phyloP scores from a whole-genome alignment of 2,329 filamentous ascomycete genomes.

The Aphanocladium album region DNA sequence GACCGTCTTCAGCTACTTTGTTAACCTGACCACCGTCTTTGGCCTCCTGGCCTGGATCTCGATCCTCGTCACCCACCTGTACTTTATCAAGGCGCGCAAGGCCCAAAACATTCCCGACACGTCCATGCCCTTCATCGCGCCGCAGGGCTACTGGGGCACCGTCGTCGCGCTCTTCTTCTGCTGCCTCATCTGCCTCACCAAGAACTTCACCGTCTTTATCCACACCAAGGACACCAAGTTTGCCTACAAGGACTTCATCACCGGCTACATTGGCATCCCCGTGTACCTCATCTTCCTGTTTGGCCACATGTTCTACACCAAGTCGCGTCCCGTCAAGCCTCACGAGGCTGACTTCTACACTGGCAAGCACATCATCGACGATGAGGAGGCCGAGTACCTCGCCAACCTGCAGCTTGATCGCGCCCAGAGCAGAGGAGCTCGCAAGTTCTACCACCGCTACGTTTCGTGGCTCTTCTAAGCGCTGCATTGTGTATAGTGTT shows the following conservation, averaged over 20 bases:
- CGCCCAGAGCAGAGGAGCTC: slow-evolving; percentile 22
- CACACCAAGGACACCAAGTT: slow-evolving; percentile 48
- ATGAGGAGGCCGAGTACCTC: slow-evolving; percentile 66
- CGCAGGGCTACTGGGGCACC: slow-evolving; percentile 66
- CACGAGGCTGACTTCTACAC: slow-evolving; percentile 63
- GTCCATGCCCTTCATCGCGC: slow-evolving; percentile 60
- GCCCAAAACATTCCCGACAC: slow-evolving; percentile 54
- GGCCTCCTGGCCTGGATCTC: slow-evolving; percentile 64
- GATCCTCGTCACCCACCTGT: slow-evolving; percentile 63
- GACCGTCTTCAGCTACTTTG: slow-evolving; percentile 58
- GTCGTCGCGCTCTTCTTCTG: slow-evolving; percentile 65
- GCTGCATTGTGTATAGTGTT: not conserved
- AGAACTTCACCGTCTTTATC: slow-evolving; percentile 74
- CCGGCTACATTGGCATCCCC: slow-evolving; percentile 71
- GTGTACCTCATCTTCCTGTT: slow-evolving; percentile 65
- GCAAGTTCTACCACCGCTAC: slow-evolving; percentile 34
- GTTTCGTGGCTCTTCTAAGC: slow-evolving; percentile 34
- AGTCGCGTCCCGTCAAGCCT: slow-evolving; percentile 50
- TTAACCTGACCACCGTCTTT: slow-evolving; percentile 64
- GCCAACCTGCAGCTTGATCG: slow-evolving; percentile 31
- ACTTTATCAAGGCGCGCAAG: slow-evolving; percentile 56
- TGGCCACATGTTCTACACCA: slow-evolving; percentile 58
- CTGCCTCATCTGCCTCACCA: slow-evolving; percentile 69
- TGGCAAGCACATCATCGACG: slow-evolving; percentile 68
- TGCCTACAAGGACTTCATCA: slow-evolving; percentile 72